Percentiles rank a stretch among this genome's conserved stretches.
phyloP scores from a whole-genome alignment of 305 asterid genomes.

The Fraxinus baroniana region DNA sequence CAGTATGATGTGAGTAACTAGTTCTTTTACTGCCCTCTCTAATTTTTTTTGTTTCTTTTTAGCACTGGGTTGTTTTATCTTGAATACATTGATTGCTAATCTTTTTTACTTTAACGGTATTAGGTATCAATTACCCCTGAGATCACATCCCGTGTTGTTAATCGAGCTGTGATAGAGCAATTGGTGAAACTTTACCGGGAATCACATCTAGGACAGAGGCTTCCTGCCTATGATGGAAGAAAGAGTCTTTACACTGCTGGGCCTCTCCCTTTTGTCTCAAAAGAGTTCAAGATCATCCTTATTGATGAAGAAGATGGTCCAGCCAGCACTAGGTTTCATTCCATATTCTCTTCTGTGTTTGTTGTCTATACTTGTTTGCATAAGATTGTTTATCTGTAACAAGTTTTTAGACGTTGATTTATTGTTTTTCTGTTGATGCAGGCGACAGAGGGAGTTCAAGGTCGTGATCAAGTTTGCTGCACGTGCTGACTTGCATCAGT shows the following conservation, averaged over 20 bases:
- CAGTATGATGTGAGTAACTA: conserved; percentile 73
- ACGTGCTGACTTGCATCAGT: conserved; percentile 89
- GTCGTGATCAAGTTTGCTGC: conserved; percentile 88
- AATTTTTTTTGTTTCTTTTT: not conserved
- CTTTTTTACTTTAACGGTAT: conserved; percentile 1
- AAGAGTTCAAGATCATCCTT: conserved; percentile 63
- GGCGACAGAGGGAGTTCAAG: conserved; percentile 74
- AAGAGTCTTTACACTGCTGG: conserved; percentile 95
- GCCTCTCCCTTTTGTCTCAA: conserved; percentile 67
- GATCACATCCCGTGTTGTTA: conserved; percentile 74
- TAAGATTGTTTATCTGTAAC: not conserved
- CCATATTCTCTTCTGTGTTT: not conserved
- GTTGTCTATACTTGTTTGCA: not conserved
- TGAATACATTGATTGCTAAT: not conserved
- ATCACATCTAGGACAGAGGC: conserved; percentile 78
- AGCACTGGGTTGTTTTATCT: not conserved
- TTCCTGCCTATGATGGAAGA: conserved; percentile 91
- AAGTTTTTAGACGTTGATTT: conserved; percentile 3
- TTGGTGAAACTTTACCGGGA: conserved; percentile 60
- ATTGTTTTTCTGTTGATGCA: conserved; percentile 29
- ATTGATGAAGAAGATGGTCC: conserved; percentile 75
- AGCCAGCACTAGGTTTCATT: conserved; percentile 50
- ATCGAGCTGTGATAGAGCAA: conserved; percentile 83
- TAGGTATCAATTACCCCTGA: conserved; percentile 85
- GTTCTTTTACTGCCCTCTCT: conserved; percentile 8